Evolutionary conservation across 352 stramenopile genomes (phyloP).

Genomic region (Pythium biforme): DNA sequence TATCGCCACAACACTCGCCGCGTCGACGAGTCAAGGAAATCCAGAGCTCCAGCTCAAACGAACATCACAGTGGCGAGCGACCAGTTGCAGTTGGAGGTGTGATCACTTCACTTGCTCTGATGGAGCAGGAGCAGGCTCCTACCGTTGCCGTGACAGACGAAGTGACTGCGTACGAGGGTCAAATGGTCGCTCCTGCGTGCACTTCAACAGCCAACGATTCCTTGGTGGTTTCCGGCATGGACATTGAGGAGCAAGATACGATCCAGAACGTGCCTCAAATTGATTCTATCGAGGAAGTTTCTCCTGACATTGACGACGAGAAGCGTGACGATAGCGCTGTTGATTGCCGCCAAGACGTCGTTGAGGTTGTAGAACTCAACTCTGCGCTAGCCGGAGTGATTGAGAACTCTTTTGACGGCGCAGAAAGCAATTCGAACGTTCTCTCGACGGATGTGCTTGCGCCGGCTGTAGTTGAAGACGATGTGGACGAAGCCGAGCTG

Average conservation of each 20-base stretch:
- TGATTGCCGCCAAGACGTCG: too few species aligned
- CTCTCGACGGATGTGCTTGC: too few species aligned
- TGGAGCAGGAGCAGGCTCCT: neutral
- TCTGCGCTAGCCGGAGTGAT: neutral
- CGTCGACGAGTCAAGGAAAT: constrained; percentile 12
- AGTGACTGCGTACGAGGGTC: neutral
- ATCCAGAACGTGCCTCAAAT: neutral
- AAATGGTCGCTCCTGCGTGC: neutral
- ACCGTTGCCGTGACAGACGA: neutral
- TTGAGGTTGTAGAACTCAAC: neutral
- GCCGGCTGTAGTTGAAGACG: neutral
- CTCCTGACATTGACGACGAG: neutral
- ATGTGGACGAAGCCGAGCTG: neutral
- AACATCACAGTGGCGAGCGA: neutral
- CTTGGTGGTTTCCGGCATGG: too few species aligned
- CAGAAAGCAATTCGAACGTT: too few species aligned
- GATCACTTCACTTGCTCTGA: neutral
- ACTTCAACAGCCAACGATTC: neutral
- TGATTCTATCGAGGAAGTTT: neutral
- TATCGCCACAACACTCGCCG: constrained; percentile 9
- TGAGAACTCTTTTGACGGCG: too few species aligned
- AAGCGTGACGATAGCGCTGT: too few species aligned
- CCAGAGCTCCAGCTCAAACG: neutral
- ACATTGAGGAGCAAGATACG: neutral
- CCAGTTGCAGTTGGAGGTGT: neutral